Percentiles rank a stretch among this genome's conserved stretches.
Conservation (phyloP, 2,329 filamentous ascomycete species). For the Exophiala mesophila region DNA sequence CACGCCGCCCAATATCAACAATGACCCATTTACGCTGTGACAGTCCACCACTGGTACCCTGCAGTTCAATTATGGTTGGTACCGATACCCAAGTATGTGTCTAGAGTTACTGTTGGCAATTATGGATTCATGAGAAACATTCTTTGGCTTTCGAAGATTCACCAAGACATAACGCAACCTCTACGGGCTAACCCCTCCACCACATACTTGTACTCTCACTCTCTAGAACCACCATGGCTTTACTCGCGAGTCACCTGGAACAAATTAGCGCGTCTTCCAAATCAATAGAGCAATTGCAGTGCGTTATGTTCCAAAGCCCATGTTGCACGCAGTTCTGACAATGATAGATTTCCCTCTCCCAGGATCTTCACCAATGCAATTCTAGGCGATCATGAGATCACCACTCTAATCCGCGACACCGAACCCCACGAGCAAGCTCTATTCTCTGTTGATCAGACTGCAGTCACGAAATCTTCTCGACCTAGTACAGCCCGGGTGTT, state of each 20-base stretch:
- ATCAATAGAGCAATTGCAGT: slow-evolving; percentile 72
- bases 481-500: neutral
- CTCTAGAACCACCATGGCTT: slow-evolving; percentile 60
- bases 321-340: too few species aligned
- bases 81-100: too few species aligned
- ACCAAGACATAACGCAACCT: too few species aligned
- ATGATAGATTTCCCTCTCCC: slow-evolving; percentile 72
- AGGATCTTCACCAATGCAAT: slow-evolving; percentile 95
- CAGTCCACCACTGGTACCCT: too few species aligned
- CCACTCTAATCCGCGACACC: slow-evolving; percentile 87
- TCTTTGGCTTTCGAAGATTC: too few species aligned
- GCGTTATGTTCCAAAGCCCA: slow-evolving; percentile 28
- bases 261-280: slow-evolving; percentile 72
- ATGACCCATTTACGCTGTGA: too few species aligned
- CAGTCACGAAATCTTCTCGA: slow-evolving; percentile 38
- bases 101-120: too few species aligned
- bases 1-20: too few species aligned
- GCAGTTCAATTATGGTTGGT: too few species aligned
- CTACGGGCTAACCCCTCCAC: too few species aligned
- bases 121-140: too few species aligned
- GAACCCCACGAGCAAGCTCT: slow-evolving; percentile 91
- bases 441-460: slow-evolving; percentile 79
- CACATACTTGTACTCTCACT: too few species aligned
- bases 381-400: slow-evolving; percentile 84
- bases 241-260: slow-evolving; percentile 66